A percentile compares a stretch with the other conserved stretches of the same genome.
phyloP scores from a whole-genome alignment of 345 rosid species.

The Pseudoturritis turrita region DNA sequence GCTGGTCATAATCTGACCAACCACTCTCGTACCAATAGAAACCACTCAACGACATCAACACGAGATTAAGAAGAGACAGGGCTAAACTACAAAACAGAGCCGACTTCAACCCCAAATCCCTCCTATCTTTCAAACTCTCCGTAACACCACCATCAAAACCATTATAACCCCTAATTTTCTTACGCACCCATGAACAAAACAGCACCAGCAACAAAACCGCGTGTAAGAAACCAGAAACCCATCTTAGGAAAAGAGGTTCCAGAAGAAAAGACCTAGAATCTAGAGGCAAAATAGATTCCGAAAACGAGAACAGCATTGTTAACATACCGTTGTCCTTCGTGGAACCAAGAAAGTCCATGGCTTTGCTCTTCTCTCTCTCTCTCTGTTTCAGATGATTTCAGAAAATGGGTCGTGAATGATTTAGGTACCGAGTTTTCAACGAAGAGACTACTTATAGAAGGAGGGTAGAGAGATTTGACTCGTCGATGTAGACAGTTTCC shows the following conservation, averaged over 20 bases:
- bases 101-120: constrained; percentile 33
- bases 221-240: constrained; percentile 46
- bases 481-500: not conserved
- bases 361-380: constrained; percentile 13
- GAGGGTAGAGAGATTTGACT: not conserved
- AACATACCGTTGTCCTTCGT: not conserved
- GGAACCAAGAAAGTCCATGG: constrained; percentile 33
- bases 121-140: constrained; percentile 18
- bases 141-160: constrained; percentile 12
- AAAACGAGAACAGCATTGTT: constrained; percentile 23
- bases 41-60: constrained; percentile 47
- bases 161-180: constrained; percentile 18
- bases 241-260: constrained; percentile 42
- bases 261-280: constrained; percentile 33
- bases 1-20: constrained; percentile 45
- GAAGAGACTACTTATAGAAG: constrained; percentile 6
- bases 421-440: not conserved
- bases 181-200: constrained; percentile 34
- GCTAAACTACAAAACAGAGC: constrained; percentile 48
- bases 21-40: constrained; percentile 59
- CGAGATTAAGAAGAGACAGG: constrained; percentile 48
- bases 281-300: constrained; percentile 22
- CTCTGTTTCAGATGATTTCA: not conserved
- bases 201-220: constrained; percentile 40
- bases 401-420: not conserved